A percentile compares a stretch with the other conserved stretches of the same genome.
These are phyloP conservation scores for Anthoceros angustus DNA, from an alignment of 225 moss, liverwort and hornwort genomes.

Conservation along the genomic window DNA sequence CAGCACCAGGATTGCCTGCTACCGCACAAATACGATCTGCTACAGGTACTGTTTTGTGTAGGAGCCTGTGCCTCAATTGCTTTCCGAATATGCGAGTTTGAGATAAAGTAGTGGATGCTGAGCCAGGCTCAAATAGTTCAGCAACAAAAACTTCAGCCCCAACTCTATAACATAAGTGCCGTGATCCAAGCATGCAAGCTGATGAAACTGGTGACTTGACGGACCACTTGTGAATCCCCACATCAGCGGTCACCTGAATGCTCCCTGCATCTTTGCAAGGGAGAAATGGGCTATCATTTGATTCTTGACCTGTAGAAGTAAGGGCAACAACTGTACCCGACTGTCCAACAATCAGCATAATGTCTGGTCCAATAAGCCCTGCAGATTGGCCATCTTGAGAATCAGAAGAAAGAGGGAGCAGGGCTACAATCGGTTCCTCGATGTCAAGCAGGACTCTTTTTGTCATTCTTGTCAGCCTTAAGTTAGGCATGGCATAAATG, in stretches of 20 bases:
- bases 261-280: background rate
- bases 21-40: constrained; percentile 32
- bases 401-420: background rate
- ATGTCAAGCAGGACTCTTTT: background rate
- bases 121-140: constrained; percentile 21
- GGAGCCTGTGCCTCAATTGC: background rate
- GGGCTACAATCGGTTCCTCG: background rate
- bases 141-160: constrained; percentile 26
- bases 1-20: constrained; percentile 35
- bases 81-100: background rate
- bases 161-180: constrained; percentile 40
- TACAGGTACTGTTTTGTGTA: constrained; percentile 24
- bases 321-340: background rate
- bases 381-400: background rate
- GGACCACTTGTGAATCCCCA: constrained; percentile 25
- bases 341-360: background rate
- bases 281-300: background rate
- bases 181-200: constrained; percentile 44
- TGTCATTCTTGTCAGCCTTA: background rate
- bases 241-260: constrained; percentile 14
- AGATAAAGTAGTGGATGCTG: constrained; percentile 5
- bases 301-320: background rate
- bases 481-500: background rate
- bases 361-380: background rate
- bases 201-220: constrained; percentile 32